Percentiles rank a stretch among this genome's conserved stretches.
Evolutionary conservation across 2,329 filamentous ascomycete species (phyloP).

Genomic region (Gliomastix tumulicola): DNA sequence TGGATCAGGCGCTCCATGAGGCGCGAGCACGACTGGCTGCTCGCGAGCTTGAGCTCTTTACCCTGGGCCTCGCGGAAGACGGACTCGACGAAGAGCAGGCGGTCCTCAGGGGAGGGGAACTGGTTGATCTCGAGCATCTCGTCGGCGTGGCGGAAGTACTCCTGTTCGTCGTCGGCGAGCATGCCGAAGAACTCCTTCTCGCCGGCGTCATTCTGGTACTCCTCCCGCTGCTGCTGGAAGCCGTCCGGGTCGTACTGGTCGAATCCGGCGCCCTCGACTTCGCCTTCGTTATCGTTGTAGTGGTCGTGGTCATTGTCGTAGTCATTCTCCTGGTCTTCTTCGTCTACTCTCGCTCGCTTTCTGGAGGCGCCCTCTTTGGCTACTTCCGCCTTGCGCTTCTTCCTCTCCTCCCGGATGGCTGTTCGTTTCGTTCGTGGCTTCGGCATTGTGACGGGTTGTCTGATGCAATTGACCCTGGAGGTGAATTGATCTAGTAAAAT

Average conservation of each 20-base stretch:
- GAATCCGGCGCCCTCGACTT: constrained; percentile 9
- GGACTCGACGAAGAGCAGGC: constrained; percentile 65
- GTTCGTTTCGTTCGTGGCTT: constrained; percentile 36
- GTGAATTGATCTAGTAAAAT: no score
- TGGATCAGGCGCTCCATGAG: constrained; percentile 88
- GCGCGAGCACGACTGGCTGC: constrained; percentile 90
- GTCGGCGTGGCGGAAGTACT: constrained; percentile 89
- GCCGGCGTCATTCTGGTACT: constrained; percentile 17
- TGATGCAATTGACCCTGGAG: no score
- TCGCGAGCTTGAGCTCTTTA: constrained; percentile 93
- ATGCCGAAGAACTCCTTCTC: constrained; percentile 86
- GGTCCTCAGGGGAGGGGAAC: constrained; percentile 71
- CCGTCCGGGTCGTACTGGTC: background rate
- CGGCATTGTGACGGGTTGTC: constrained; percentile 22
- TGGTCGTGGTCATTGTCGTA: constrained; percentile 10
- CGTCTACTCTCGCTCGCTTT: no score
- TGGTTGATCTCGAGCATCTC: constrained; percentile 85
- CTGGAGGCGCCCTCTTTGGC: constrained; percentile 8
- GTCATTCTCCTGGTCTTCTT: constrained; percentile 13
- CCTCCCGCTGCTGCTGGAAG: no score
- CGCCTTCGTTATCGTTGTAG: constrained; percentile 13
- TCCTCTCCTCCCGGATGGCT: constrained; percentile 28
- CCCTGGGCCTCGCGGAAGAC: constrained; percentile 81
- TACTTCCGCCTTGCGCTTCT: constrained; percentile 22
- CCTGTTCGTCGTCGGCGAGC: constrained; percentile 86